A percentile compares a stretch with the other conserved stretches of the same genome.
phyloP scores from a whole-genome alignment of 1,139 yeast genomes.

The Suhomyces anneliseae region DNA sequence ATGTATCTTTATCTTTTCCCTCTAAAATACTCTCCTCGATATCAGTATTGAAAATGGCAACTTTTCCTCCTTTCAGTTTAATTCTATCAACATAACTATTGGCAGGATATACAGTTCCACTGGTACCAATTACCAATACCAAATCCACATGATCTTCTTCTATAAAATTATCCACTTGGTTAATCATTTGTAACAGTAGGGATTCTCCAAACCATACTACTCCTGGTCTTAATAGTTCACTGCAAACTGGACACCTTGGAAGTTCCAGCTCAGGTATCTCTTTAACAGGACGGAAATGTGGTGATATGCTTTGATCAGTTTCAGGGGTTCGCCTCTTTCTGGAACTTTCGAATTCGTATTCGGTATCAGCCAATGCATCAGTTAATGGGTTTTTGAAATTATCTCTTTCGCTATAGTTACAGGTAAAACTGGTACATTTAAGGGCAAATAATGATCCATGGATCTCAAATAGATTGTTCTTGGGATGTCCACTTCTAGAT shows the following conservation, averaged over 20 bases:
- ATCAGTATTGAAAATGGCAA: constrained; percentile 80
- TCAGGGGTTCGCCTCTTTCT: constrained; percentile 9
- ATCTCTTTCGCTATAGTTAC: constrained; percentile 57
- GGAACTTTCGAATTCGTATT: constrained; percentile 26
- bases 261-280: constrained; percentile 50
- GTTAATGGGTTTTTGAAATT: constrained; percentile 66
- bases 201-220: constrained; percentile 95
- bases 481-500: constrained; percentile 61
- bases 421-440: constrained; percentile 72
- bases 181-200: constrained; percentile 61
- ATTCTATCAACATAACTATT: constrained; percentile 86
- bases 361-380: constrained; percentile 48
- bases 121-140: constrained; percentile 80
- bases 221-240: constrained; percentile 70
- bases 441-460: constrained; percentile 79
- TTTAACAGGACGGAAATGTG: constrained; percentile 49
- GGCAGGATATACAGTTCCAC: constrained; percentile 88
- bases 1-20: constrained; percentile 45
- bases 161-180: constrained; percentile 71
- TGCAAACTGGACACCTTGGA: constrained; percentile 79
- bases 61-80: constrained; percentile 69
- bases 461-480: constrained; percentile 54
- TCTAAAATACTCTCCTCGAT: constrained; percentile 44
- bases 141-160: constrained; percentile 61
- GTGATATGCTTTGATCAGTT: constrained; percentile 27